phyloP scores from a whole-genome alignment of 257 asterid species.

The Scutellaria galericulata region DNA sequence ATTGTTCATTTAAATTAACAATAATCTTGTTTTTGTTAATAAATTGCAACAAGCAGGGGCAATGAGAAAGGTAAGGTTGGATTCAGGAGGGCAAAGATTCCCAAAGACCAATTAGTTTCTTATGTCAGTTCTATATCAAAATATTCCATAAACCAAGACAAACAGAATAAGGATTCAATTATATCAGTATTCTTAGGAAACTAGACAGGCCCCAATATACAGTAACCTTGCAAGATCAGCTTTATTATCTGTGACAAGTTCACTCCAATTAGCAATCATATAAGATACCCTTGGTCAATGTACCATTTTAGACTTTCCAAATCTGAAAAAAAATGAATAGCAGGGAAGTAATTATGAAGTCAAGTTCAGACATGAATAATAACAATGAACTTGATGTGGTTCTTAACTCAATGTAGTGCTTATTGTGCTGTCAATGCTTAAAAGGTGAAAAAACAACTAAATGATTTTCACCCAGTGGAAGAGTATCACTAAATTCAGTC shows the following conservation, averaged over 20 bases:
- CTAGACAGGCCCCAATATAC: slow-evolving; percentile 11
- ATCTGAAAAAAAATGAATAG: neutral
- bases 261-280: slow-evolving; percentile 19
- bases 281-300: slow-evolving; percentile 1
- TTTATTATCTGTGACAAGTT: slow-evolving; percentile 6
- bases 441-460: neutral
- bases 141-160: neutral
- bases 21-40: slow-evolving; percentile 2
- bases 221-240: slow-evolving; percentile 22
- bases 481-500: slow-evolving; percentile 3
- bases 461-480: slow-evolving; percentile 5
- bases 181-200: slow-evolving; percentile 12
- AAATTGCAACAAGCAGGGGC: slow-evolving; percentile 6
- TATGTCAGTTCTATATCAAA: neutral
- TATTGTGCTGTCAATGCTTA: slow-evolving; percentile 13
- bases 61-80: neutral
- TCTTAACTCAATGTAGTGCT: slow-evolving; percentile 10
- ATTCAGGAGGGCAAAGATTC: neutral
- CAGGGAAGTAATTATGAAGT: slow-evolving; percentile 8
- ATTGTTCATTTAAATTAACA: slow-evolving; percentile 22
- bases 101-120: slow-evolving; percentile 9
- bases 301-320: slow-evolving; percentile 13
- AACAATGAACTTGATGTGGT: slow-evolving; percentile 24
- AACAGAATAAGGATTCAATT: neutral
- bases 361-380: slow-evolving; percentile 3